phyloP scores from a whole-genome alignment of 805 yeast species.

The Saccharomyces mikatae region DNA sequence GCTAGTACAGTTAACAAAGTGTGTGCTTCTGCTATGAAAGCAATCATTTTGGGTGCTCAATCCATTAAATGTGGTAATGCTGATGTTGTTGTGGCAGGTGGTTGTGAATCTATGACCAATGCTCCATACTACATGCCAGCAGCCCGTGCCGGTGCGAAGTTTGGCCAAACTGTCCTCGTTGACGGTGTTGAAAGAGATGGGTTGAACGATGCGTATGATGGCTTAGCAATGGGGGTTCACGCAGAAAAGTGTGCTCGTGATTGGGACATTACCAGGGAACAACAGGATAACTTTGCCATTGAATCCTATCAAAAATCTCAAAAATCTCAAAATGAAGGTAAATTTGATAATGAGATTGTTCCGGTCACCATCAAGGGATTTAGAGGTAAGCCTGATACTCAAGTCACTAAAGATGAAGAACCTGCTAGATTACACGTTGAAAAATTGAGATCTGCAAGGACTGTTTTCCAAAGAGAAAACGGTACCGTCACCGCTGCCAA shows the following conservation, averaged over 20 bases:
- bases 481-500: constrained; percentile 98
- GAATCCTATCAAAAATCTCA: constrained; percentile 80
- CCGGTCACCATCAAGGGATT: constrained; percentile 84
- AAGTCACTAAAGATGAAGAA: constrained; percentile 79
- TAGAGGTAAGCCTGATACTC: constrained; percentile 82
- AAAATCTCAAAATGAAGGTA: constrained; percentile 69
- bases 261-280: constrained; percentile 67
- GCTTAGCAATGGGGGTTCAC: constrained; percentile 88
- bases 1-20: constrained; percentile 94
- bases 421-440: constrained; percentile 64
- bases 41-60: constrained; percentile 86
- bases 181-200: constrained; percentile 95
- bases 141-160: constrained; percentile 84
- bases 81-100: constrained; percentile 92
- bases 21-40: constrained; percentile 93
- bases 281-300: constrained; percentile 85
- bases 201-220: constrained; percentile 82
- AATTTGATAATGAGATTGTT: constrained; percentile 73
- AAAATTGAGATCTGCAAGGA: constrained; percentile 74
- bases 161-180: constrained; percentile 68
- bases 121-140: constrained; percentile 85
- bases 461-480: constrained; percentile 87
- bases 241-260: constrained; percentile 95
- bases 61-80: constrained; percentile 81
- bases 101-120: constrained; percentile 96